Conservation (phyloP, 176 grass and related monocot species). For the Alloteropsis semialata region DNA sequence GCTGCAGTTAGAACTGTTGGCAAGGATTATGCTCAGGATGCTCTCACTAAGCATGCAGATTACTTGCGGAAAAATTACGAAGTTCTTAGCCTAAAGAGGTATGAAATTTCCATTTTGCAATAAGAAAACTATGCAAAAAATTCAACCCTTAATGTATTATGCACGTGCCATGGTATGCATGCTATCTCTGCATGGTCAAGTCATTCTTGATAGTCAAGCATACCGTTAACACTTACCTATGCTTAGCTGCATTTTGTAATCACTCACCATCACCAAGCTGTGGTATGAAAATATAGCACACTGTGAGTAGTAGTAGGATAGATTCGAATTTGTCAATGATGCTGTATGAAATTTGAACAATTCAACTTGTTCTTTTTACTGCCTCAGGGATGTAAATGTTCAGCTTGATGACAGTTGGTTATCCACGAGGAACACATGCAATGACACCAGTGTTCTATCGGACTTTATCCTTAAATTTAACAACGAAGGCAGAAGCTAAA, state of each 20-base stretch:
- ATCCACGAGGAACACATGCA: conserved; percentile 57
- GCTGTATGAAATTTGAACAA: background rate
- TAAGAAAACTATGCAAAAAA: background rate
- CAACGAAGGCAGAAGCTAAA: conserved; percentile 31
- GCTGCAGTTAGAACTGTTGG: conserved; percentile 76
- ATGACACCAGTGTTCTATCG: conserved; percentile 62
- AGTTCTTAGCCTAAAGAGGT: conserved; percentile 90
- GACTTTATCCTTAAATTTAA: conserved; percentile 65
- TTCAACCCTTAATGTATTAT: background rate
- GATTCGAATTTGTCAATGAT: background rate
- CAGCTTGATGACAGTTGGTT: conserved; percentile 72
- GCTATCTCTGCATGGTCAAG: background rate
- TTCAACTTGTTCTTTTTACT: background rate
- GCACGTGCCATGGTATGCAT: background rate
- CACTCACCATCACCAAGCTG: background rate
- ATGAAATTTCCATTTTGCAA: background rate
- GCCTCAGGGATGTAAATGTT: conserved; percentile 67
- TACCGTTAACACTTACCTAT: background rate
- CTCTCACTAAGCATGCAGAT: conserved; percentile 77
- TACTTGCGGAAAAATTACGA: conserved; percentile 81
- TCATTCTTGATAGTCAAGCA: background rate
- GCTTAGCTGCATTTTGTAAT: background rate
- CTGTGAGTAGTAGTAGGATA: background rate
- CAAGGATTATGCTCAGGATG: conserved; percentile 89
- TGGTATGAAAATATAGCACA: background rate